Evolutionary conservation across 2,329 filamentous ascomycete species (phyloP).

Genomic region (Moelleriella libera): DNA sequence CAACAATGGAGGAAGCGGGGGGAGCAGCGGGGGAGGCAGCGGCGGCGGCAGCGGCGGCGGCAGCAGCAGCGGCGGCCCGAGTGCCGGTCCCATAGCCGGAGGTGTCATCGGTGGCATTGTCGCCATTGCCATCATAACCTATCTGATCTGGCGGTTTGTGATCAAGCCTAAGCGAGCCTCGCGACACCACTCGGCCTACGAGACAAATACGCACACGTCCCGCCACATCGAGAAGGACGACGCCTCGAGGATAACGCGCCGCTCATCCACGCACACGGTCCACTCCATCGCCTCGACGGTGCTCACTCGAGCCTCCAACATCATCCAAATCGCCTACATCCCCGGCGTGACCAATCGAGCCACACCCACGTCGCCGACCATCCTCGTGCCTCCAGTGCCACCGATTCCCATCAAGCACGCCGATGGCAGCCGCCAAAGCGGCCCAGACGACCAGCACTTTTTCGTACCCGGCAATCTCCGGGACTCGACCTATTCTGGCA

Average conservation of each 20-base stretch:
- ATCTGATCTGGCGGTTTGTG: constrained; percentile 76
- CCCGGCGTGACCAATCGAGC: constrained; percentile 92
- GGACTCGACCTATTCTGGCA: constrained; percentile 78
- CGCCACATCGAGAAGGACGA: constrained; percentile 31
- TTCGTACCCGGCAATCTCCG: constrained; percentile 84
- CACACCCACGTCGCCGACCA: constrained; percentile 63
- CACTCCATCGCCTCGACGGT: constrained; percentile 91
- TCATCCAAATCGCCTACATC: constrained; percentile 98
- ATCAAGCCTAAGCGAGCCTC: constrained; percentile 66
- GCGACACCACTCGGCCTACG: constrained; percentile 35
- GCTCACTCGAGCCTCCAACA: constrained; percentile 89
- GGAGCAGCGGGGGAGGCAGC: constrained; percentile 7
- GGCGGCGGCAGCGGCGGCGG: constrained; percentile 19
- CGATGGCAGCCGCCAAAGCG: constrained; percentile 25
- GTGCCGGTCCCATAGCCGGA: constrained; percentile 76
- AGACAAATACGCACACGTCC: constrained; percentile 35
- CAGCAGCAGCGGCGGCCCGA: constrained; percentile 34
- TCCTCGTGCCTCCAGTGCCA: constrained; percentile 83
- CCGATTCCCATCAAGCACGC: constrained; percentile 65
- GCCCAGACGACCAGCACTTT: constrained; percentile 71
- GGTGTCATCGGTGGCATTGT: constrained; percentile 76
- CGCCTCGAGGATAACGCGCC: constrained; percentile 26
- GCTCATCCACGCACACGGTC: constrained; percentile 73
- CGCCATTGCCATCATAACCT: constrained; percentile 60
- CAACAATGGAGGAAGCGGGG: not conserved